phyloP scores from a whole-genome alignment of 345 rosid species.

The Eucalyptus pumila region DNA sequence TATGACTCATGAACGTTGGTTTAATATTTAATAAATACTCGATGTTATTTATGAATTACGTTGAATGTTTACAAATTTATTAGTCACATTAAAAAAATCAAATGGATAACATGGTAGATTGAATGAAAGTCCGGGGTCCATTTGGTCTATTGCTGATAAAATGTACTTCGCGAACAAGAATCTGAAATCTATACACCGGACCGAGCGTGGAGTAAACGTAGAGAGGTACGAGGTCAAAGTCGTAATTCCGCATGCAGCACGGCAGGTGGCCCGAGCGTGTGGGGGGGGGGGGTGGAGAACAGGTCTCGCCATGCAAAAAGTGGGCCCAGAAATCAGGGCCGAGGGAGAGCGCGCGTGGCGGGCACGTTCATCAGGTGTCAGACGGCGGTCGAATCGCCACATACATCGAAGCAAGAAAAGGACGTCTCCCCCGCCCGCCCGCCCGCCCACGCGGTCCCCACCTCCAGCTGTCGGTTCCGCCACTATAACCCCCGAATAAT shows the following conservation, averaged over 20 bases:
- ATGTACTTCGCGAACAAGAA: not conserved
- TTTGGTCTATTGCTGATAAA: not conserved
- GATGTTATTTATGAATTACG: not conserved
- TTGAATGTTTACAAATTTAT: not conserved
- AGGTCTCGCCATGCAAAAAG: not conserved
- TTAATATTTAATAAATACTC: not conserved
- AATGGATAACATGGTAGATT: rapidly evolving
- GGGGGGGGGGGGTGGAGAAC: not conserved
- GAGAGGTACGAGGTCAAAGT: not conserved
- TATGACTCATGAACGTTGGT: rapidly evolving
- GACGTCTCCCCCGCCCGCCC: not conserved
- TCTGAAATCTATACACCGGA: not conserved
- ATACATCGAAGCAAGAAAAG: constrained; percentile 1
- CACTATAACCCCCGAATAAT: not conserved
- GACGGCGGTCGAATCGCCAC: constrained; percentile 94
- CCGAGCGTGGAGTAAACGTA: not conserved
- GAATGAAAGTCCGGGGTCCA: not conserved
- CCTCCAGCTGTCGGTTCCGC: constrained; percentile 1
- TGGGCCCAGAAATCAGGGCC: not conserved
- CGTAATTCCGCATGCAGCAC: not conserved
- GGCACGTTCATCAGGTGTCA: constrained; percentile 20
- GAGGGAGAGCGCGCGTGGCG: constrained; percentile 48
- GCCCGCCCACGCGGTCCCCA: not conserved
- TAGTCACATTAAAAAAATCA: not conserved
- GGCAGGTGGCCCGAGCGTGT: not conserved